phyloP scores from a whole-genome alignment of 2,329 filamentous ascomycete species.

The Metarhizium sp. region DNA sequence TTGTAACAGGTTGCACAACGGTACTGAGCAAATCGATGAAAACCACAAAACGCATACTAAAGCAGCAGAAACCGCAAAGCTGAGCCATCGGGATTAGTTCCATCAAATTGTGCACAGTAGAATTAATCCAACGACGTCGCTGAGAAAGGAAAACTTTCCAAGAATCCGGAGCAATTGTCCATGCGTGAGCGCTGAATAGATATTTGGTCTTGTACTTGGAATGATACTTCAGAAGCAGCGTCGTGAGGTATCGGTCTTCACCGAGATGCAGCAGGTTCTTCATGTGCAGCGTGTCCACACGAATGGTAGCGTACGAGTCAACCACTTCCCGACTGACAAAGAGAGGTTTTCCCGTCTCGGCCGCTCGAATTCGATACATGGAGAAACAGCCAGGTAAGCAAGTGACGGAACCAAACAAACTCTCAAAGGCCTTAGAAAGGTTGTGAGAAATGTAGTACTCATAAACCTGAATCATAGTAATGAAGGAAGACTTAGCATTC shows the following conservation, averaged over 20 bases:
- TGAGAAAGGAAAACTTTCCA: slow-evolving; percentile 95
- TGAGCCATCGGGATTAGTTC: slow-evolving; percentile 90
- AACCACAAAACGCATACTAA: slow-evolving; percentile 97
- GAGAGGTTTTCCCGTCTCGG: slow-evolving; percentile 88
- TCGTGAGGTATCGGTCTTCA: slow-evolving; percentile 96
- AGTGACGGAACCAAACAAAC: slow-evolving; percentile 91
- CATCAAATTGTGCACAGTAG: slow-evolving; percentile 93
- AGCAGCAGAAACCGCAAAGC: slow-evolving; percentile 98
- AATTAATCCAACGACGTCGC: slow-evolving; percentile 99
- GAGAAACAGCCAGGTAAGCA: slow-evolving; percentile 98
- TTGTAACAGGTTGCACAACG: slow-evolving; percentile 80
- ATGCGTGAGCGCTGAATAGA: slow-evolving; percentile 82
- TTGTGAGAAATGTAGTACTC: slow-evolving; percentile 99
- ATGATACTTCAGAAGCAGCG: slow-evolving; percentile 85
- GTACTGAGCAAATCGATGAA: slow-evolving; percentile 91
- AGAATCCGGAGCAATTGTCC: slow-evolving; percentile 93
- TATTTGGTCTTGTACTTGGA: slow-evolving; percentile 98
- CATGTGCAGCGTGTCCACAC: slow-evolving; percentile 96
- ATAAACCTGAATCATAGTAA: slow-evolving; percentile 99
- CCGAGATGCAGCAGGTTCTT: slow-evolving; percentile 96
- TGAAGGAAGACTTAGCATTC: slow-evolving; percentile 85
- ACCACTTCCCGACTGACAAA: slow-evolving; percentile 93
- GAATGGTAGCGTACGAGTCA: slow-evolving; percentile 80
- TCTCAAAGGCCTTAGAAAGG: slow-evolving; percentile 92
- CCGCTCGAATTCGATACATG: slow-evolving; percentile 95